Percentiles rank a stretch among this genome's conserved stretches.
Evolutionary conservation across 768 basidiomycete genomes (phyloP).

Genomic region (Cytidiella melzeri): DNA sequence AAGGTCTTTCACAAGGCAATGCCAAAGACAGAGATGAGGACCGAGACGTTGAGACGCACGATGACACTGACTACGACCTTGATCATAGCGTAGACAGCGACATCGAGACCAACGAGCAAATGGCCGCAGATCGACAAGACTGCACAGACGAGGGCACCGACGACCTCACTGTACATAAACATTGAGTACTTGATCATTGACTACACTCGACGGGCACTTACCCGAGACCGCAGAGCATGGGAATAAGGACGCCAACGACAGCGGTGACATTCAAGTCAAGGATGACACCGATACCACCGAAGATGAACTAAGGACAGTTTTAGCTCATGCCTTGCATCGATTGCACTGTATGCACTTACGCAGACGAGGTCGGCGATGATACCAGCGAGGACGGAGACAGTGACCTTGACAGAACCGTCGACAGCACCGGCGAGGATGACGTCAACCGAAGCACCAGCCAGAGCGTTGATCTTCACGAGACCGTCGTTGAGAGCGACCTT

Average conservation of each 20-base stretch:
- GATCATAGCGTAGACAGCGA: conserved; percentile 19
- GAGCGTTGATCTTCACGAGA: conserved; percentile 19
- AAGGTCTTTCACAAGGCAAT: conserved; percentile 11
- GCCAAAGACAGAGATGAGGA: conserved; percentile 21
- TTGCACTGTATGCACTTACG: conserved; percentile 11
- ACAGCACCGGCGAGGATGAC: conserved; percentile 22
- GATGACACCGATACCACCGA: conserved; percentile 22
- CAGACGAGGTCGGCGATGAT: conserved; percentile 20
- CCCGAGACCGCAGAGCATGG: conserved; percentile 20
- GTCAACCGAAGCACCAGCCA: conserved; percentile 18
- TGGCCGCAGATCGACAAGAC: conserved; percentile 18
- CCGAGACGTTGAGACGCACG: conserved; percentile 17
- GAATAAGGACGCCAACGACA: conserved; percentile 14
- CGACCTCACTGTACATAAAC: conserved; percentile 12
- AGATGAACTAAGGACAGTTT: conserved; percentile 18
- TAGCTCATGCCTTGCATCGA: not conserved
- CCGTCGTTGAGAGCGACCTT: conserved; percentile 19
- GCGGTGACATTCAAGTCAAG: conserved; percentile 16
- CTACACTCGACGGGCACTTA: conserved; percentile 7
- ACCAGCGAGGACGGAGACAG: conserved; percentile 21
- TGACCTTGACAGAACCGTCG: conserved; percentile 17
- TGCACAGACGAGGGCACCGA: conserved; percentile 18
- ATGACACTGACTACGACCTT: conserved; percentile 17
- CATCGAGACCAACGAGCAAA: conserved; percentile 21
- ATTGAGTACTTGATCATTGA: not conserved